phyloP scores from a whole-genome alignment of 192 early-diverging fungal genomes.

The Diversispora epigaea region DNA sequence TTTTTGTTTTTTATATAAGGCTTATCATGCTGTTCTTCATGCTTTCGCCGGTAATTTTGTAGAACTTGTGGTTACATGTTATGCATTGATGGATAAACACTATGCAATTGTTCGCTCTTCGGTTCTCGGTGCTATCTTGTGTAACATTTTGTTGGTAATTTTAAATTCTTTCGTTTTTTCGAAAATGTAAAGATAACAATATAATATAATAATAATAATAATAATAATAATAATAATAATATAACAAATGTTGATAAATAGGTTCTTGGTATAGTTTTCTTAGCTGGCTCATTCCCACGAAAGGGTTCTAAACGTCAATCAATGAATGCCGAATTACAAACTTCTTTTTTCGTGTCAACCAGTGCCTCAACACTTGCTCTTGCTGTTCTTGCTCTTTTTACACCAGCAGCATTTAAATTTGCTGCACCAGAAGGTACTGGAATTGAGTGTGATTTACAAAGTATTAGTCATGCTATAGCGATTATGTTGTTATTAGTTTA shows the following conservation, averaged over 20 bases:
- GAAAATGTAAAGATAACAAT: too few species aligned
- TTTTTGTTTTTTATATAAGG: not conserved
- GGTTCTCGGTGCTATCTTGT: conserved; percentile 87
- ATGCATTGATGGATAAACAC: conserved; percentile 37
- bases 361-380: conserved; percentile 60
- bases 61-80: conserved; percentile 40
- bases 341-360: conserved; percentile 52
- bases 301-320: conserved; percentile 46
- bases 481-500: conserved; percentile 65
- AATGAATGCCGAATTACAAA: conserved; percentile 10
- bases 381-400: conserved; percentile 56
- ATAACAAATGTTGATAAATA: not conserved
- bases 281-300: conserved; percentile 68
- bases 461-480: conserved; percentile 62
- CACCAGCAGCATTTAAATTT: conserved; percentile 62
- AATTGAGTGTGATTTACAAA: conserved; percentile 48
- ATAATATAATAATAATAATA: too few species aligned
- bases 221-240: too few species aligned
- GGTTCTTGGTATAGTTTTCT: conserved; percentile 74
- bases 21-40: conserved; percentile 37
- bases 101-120: conserved; percentile 47
- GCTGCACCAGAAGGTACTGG: conserved; percentile 40
- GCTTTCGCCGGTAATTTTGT: conserved; percentile 43
- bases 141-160: conserved; percentile 86
- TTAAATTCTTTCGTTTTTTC: too few species aligned